Base-by-base conservation (phyloP, 2,329 filamentous ascomycete genomes). In the Nothomitra cinnamomea region DNA sequence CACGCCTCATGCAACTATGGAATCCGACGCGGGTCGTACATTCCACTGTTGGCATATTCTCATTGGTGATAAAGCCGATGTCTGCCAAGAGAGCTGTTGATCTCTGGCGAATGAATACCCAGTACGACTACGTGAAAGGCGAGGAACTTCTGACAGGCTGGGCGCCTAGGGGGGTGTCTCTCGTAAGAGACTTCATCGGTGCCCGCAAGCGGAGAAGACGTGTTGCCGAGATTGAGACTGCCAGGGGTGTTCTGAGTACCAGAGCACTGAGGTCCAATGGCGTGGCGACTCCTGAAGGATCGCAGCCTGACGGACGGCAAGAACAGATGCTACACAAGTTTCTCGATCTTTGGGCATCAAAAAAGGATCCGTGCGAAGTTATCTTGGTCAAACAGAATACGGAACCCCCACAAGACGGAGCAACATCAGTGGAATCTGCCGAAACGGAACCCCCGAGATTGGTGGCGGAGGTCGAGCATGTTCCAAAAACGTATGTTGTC, bases 51-150 rank as follows among this genome's bases (percentile, higher is more conserved):
- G 82, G 80, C 45, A 86, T 95, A 55, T 98, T 94, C 67, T 88
- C 86, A 1, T 72, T 96, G 51, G 82, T 82, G 4, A 82, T 96
- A 66, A 83, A 87, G 28, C 92, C 92, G 0, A 82, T 87, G 6
- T 88, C 88, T 2, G 88, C 94, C 51, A 95, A 95, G 68, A 79
- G 87, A 48, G 87, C 88, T 0, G 87, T 87, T 2, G 92, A 98
- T 64, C 73, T 98, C 12, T 98, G 92, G 92, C 80, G 92, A 53
- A 87, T 96, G 80, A 94, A 88, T 66, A 96, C 89, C 15, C 83
- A 87, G 56, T 85, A 94, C 61, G 87, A 94, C 65, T 96, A 95
- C 63, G 86, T 98, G 61, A 95, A 95, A 66, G 92, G 92, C 54
- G 89, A 98, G 67, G 92, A 98, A 66, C 76, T 82, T 50, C 72